A percentile compares a stretch with the other conserved stretches of the same genome.
phyloP scores from a whole-genome alignment of 768 basidiomycete genomes.

The Lentinus brumalis region DNA sequence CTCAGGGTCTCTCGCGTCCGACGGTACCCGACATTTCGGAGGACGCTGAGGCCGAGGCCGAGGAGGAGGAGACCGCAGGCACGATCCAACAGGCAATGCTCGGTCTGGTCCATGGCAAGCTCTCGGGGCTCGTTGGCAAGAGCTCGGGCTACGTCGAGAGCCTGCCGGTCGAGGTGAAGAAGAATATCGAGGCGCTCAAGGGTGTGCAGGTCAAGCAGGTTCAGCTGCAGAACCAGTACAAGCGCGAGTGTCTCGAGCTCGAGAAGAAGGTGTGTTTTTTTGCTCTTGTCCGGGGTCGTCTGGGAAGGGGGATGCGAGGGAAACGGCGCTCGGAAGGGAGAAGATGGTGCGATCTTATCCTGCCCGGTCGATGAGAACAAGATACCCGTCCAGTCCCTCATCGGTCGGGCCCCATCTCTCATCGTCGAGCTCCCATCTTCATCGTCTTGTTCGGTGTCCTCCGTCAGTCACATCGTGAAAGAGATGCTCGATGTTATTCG shows the following conservation, averaged over 20 bases:
- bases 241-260: slow-evolving; percentile 90
- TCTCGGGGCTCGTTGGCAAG: slow-evolving; percentile 82
- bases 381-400: no score
- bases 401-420: no score
- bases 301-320: not conserved
- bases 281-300: not conserved
- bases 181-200: slow-evolving; percentile 88
- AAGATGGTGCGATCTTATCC: not conserved
- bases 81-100: slow-evolving; percentile 68
- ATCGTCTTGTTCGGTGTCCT: not conserved
- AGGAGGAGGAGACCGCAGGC: slow-evolving; percentile 47
- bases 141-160: slow-evolving; percentile 95
- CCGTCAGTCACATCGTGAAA: no score
- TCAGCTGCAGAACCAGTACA: slow-evolving; percentile 91
- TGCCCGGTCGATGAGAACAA: no score
- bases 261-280: slow-evolving; percentile 81
- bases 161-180: slow-evolving; percentile 78
- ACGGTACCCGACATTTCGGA: slow-evolving; percentile 88
- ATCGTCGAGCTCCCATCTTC: not conserved
- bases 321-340: not conserved
- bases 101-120: slow-evolving; percentile 85
- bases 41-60: slow-evolving; percentile 72
- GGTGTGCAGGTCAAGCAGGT: slow-evolving; percentile 92
- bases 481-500: no score
- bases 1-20: slow-evolving; percentile 78